These are phyloP conservation scores for Imleria badia DNA, from an alignment of 768 basidiomycete genomes.

Conservation along the genomic window DNA sequence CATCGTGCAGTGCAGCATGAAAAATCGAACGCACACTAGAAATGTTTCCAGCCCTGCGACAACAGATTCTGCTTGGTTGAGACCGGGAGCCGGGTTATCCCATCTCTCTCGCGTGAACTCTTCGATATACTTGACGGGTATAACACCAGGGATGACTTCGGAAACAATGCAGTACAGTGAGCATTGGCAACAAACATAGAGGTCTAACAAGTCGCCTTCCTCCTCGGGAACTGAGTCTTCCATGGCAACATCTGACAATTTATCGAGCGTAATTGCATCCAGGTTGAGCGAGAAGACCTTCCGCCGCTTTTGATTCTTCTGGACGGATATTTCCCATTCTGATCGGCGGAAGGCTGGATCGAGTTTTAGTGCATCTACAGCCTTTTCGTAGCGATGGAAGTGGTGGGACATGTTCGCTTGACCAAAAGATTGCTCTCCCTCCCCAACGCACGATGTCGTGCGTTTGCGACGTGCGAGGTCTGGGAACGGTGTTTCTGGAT, in stretches of 20 bases:
- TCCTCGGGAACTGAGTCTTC: constrained; percentile 33
- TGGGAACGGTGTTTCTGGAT: constrained; percentile 49
- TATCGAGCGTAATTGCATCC: constrained; percentile 22
- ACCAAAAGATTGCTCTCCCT: constrained; percentile 46
- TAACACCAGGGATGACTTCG: constrained; percentile 68
- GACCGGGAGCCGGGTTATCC: constrained; percentile 56
- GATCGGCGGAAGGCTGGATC: constrained; percentile 58
- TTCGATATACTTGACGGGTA: constrained; percentile 61
- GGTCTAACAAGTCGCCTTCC: constrained; percentile 63
- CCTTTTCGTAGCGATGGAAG: constrained; percentile 72
- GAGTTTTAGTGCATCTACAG: constrained; percentile 68
- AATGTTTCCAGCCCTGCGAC: constrained; percentile 64
- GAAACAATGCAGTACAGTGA: constrained; percentile 71
- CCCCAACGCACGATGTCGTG: constrained; percentile 52
- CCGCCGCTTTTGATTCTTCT: constrained; percentile 53
- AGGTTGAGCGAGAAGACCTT: constrained; percentile 45
- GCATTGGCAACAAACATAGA: constrained; percentile 86
- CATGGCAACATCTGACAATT: constrained; percentile 30
- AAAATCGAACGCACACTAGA: constrained; percentile 49
- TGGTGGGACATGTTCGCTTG: constrained; percentile 70
- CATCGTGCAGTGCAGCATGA: neutral
- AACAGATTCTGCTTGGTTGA: constrained; percentile 54
- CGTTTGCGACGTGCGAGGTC: constrained; percentile 50
- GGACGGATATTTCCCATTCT: constrained; percentile 57
- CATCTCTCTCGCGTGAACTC: constrained; percentile 63